These are phyloP conservation scores for Tetracentron sinense DNA, from an alignment of 164 flowering plant species.

Conservation along the genomic window DNA sequence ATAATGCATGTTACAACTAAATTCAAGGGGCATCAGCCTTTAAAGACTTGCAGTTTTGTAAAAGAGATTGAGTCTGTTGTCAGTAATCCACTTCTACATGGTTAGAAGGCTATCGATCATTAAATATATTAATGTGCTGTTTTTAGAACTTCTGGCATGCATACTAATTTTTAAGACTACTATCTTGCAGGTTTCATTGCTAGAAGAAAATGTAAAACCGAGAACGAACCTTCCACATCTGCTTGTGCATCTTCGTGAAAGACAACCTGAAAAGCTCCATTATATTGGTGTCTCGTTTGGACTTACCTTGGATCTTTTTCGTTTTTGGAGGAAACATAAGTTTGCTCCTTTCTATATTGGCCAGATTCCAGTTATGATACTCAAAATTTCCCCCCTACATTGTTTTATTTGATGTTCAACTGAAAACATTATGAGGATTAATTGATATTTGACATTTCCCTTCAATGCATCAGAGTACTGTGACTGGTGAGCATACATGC, in stretches of 20 bases:
- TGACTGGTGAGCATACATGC: slow-evolving; percentile 98
- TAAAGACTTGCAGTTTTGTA: no score
- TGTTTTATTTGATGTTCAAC: neutral
- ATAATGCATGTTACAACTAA: neutral
- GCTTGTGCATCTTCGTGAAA: slow-evolving; percentile 77
- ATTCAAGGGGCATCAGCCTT: neutral
- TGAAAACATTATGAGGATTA: neutral
- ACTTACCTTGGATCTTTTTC: slow-evolving; percentile 78
- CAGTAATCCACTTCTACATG: no score
- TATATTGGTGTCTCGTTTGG: slow-evolving; percentile 97
- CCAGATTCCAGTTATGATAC: slow-evolving; percentile 61
- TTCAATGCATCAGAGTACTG: slow-evolving; percentile 51
- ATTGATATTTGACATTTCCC: slow-evolving; percentile 9
- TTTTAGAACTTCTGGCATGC: neutral
- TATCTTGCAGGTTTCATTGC: slow-evolving; percentile 63
- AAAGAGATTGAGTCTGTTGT: no score
- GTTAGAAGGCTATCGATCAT: neutral
- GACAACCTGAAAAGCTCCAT: slow-evolving; percentile 86
- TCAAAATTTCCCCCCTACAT: neutral
- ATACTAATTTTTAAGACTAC: slow-evolving; percentile 4
- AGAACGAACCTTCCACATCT: slow-evolving; percentile 77
- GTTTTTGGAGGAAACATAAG: slow-evolving; percentile 86
- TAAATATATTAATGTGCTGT: neutral
- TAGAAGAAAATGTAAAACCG: slow-evolving; percentile 80
- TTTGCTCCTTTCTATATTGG: slow-evolving; percentile 91